Conservation (phyloP, 371 early-diverging fungal species). For the Lichtheimia ornata region DNA sequence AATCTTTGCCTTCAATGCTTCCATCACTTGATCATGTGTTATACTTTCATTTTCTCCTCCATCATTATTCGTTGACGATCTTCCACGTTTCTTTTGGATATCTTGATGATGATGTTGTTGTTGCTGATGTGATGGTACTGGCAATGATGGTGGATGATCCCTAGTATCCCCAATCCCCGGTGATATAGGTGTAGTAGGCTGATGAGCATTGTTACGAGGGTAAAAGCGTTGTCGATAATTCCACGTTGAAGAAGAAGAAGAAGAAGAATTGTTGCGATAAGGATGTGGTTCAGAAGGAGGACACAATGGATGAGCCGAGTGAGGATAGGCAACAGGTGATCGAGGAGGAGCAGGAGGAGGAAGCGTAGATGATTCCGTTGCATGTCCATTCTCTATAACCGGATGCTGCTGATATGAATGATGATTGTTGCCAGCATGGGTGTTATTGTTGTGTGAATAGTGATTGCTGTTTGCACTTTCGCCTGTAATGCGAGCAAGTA, state of each 20-base stretch:
- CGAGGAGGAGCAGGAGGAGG: conserved; percentile 14
- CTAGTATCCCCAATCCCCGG: conserved; percentile 4
- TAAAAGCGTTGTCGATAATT: conserved; percentile 3
- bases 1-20: conserved; percentile 49
- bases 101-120: neutral
- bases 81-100: neutral
- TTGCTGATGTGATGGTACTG: neutral
- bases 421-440: no score
- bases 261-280: conserved; percentile 1
- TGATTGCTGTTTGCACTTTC: neutral
- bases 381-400: conserved; percentile 2
- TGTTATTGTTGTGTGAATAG: neutral
- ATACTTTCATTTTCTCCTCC: conserved; percentile 10
- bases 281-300: conserved; percentile 14
- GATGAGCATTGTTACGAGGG: conserved; percentile 8
- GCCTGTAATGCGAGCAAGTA: conserved; percentile 38
- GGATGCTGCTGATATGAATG: conserved; percentile 2
- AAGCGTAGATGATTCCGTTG: neutral
- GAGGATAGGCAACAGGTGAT: conserved; percentile 33
- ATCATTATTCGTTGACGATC: neutral
- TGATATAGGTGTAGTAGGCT: conserved; percentile 20
- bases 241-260: no score
- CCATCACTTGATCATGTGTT: conserved; percentile 45
- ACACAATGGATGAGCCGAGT: conserved; percentile 45
- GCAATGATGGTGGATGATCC: no score